Percentiles rank a stretch among this genome's conserved stretches.
Evolutionary conservation across 139 green algal species (phyloP).

Genomic region (Limnomonas spitsbergensis): DNA sequence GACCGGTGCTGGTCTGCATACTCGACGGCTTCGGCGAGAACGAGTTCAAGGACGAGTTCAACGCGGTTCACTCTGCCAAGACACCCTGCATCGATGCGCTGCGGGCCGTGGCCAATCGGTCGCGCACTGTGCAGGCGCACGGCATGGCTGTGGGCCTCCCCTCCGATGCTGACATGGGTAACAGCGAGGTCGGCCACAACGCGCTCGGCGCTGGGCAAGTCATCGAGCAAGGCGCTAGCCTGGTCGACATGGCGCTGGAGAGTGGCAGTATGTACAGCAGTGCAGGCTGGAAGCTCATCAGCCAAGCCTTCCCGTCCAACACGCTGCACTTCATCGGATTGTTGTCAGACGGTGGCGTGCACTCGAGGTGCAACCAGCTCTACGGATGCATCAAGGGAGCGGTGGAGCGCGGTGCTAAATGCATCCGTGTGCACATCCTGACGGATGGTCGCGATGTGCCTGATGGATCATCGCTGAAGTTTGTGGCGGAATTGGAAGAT

Average conservation of each 20-base stretch:
- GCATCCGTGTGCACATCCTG: slow-evolving; percentile 86
- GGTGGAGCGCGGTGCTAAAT: slow-evolving; percentile 78
- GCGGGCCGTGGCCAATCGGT: slow-evolving; percentile 37
- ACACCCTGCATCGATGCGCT: slow-evolving; percentile 77
- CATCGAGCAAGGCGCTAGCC: slow-evolving; percentile 85
- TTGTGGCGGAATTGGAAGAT: slow-evolving; percentile 68
- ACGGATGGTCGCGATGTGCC: slow-evolving; percentile 92
- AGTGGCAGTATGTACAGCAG: slow-evolving; percentile 72
- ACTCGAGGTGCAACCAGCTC: slow-evolving; percentile 88
- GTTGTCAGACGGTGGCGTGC: slow-evolving; percentile 89
- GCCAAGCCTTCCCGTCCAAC: slow-evolving; percentile 67
- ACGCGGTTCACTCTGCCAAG: slow-evolving; percentile 66
- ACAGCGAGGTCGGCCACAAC: slow-evolving; percentile 91
- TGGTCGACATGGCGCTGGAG: slow-evolving; percentile 89
- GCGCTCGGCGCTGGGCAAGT: slow-evolving; percentile 90
- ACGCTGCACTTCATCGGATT: slow-evolving; percentile 95
- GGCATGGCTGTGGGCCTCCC: slow-evolving; percentile 90
- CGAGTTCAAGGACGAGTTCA: slow-evolving; percentile 68
- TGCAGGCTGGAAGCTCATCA: slow-evolving; percentile 82
- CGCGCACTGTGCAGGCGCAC: slow-evolving; percentile 77
- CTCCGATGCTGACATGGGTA: slow-evolving; percentile 91
- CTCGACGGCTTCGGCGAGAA: slow-evolving; percentile 83
- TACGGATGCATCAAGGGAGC: slow-evolving; percentile 41
- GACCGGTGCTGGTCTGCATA: slow-evolving; percentile 71
- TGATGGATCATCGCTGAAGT: slow-evolving; percentile 78